Conservation (phyloP, 1,284 basidiomycete genomes). For the Sanguinoderma infundibulare region DNA sequence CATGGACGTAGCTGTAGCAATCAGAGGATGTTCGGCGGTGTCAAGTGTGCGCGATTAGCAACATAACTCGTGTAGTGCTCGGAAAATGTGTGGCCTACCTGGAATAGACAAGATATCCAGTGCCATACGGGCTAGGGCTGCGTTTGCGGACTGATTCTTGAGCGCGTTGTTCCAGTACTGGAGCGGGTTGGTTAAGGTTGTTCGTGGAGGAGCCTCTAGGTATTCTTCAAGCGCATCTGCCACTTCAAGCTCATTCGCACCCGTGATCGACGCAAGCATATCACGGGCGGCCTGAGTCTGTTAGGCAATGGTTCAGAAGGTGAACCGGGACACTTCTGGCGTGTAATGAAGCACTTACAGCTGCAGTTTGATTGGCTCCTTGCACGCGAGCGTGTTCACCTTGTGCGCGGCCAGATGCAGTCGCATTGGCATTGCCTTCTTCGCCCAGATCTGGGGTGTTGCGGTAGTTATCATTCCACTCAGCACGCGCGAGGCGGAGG, state of each 20-base stretch:
- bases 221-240: neutral
- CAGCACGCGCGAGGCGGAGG: neutral
- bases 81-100: neutral
- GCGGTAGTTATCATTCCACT: neutral
- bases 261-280: neutral
- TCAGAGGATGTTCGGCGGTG: too few species aligned
- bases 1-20: conserved; percentile 27
- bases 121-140: neutral
- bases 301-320: neutral
- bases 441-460: neutral
- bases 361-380: neutral
- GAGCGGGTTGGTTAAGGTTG: neutral
- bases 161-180: neutral
- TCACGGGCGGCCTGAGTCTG: neutral
- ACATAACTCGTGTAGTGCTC: too few species aligned
- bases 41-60: neutral
- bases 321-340: neutral
- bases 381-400: too few species aligned
- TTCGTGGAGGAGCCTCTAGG: neutral
- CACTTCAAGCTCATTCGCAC: neutral
- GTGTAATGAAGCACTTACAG: neutral
- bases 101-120: neutral
- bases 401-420: too few species aligned
- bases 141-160: neutral
- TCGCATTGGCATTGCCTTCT: neutral